Evolutionary conservation across 768 basidiomycete genomes (phyloP), one percentile per base, ranked within the genome.

Genomic region (Hortiboletus campestris): DNA sequence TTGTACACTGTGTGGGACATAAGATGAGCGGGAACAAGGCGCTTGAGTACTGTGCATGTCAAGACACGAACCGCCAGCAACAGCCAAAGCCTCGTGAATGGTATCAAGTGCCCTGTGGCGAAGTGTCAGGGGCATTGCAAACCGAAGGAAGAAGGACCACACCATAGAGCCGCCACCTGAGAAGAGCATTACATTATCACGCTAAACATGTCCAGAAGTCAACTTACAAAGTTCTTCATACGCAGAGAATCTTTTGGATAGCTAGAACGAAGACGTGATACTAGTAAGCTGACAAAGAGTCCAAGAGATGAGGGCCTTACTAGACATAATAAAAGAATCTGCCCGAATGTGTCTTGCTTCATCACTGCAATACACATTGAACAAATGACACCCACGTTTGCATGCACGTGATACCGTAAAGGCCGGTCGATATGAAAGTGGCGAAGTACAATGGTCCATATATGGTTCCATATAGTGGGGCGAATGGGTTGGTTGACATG

Each of bases 111-210:
- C 2, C 25, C 25, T 25, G 5, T 12, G 50, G 16, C 6, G 9
- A 49, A 29, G 6, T 10, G n/a, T 59, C n/a, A 29, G 13, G n/a
- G 11, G 17, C 0, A 4, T 14, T 13, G 2, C 2, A 6, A 22
- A 9, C 13, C 1, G 2, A 31, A 17, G 28, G 6, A n/a, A 20
- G 3, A 11, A 5, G 19, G n/a, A 6, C 2, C 12, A 17, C 19
- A 58, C 58, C 58, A 59, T 25, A 59, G 6, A 16, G 11, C 49
- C 8, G 36, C 41, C 6, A 59, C 58, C 58, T 59, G 19, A 1
- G 6, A 32, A 25, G 14, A 22, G 17, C 1, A 6, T 13, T 41
- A 10, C 4, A 9, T 41, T 13, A 58, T 31, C 5, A 38, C 8
- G 17, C n/a, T 11, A 2, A 7, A 38, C 6, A 6, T 13, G 39